Evolutionary conservation across 768 basidiomycete genomes (phyloP), one percentile per base, ranked within the genome.

Genomic region (Mycena leptocephala): DNA sequence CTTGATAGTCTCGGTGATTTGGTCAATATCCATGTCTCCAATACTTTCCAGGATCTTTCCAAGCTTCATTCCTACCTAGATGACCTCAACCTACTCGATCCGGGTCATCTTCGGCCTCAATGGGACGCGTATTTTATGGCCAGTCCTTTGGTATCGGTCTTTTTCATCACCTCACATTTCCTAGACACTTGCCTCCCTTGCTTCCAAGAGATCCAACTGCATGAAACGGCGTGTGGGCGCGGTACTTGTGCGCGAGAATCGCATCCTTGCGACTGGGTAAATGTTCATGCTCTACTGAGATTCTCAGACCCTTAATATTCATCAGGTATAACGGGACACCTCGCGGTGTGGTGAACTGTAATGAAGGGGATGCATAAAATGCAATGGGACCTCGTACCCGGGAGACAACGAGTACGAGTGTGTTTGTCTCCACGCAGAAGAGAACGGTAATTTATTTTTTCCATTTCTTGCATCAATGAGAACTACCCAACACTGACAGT

Each of bases 101-200:
- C 90, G 2, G 93, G 95, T 79, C 92, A 96, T 70, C 84, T 98
- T 33, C 89, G 98, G 59, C 98, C 98, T 3, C 90, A 91, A 20
- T 99, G 98, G 98, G 98, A 99, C 82, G 92, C 93, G 0, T 99
- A 99, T 84, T 99, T 99, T 84, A 99, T 99, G 98, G 96, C 95
- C 74, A 74, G 89, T 7, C 26, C 9, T 72, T 22, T 55, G 39
- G 63, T 74, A 59, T 32, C 39, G 32, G 76, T 14, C 14, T 28
- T 33, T 26, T 28, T 48, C 61, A 22, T 32, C 37, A 51, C 46
- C 13, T 59, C 14, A 56, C 43, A 51, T 59, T 65, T 28, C 30
- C 32, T 79, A 97, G 96, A 97, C 95, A 5, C 88, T 99, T 37
- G 97, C 98, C 18, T 94, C 94, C 22, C 90, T 99, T 43, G 97